Base-by-base conservation (phyloP, 2,329 filamentous ascomycete genomes). In the Talaromyces albobiverticillius region DNA sequence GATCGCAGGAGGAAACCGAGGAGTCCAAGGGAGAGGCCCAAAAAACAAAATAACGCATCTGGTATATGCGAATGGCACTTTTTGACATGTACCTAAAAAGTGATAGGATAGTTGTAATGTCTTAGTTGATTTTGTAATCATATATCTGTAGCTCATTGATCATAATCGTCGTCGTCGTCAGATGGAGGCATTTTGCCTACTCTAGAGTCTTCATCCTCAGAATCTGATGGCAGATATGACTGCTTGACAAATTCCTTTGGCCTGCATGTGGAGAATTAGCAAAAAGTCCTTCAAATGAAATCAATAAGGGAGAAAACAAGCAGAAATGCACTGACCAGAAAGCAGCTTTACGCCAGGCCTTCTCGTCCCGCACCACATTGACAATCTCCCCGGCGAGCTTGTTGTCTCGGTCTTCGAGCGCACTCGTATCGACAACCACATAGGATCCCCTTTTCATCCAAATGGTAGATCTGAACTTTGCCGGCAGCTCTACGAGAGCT, bases 401-500 rank as follows among this genome's bases (percentile, higher is more conserved):
- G 64, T 90, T 90, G 42, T 87, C 86, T 49, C 85, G 76, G 22
- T 81, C 83, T 25, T 85, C 83, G 34, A 86, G 77, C 2, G 82
- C 78, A 26, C 80, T 79, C 22, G 83, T 87, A 61, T 97, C 89
- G 13, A 96, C 81, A 10, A 97, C 75, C 26, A 96, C 91, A 70
- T 87, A 97, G 0, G 90, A 90, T 26, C 91, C 89, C 16, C 90
- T 85, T 72, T 89, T 92, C 70, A 97, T 88, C 89, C 90, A 97
- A 59, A 97, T 90, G 2, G 90, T 94, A 60, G 90, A 94, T 57
- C 93, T 88, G 69, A 97, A 96, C 38, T 86, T 85, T 23, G 90
- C 78, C 9, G 89, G 87, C 18, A 99, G 83, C 76, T 96, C 91
- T 20, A 91, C 86, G 16, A 95, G 76, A 36, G 93, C 72, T 6